phyloP scores from a whole-genome alignment of 2,329 filamentous ascomycete genomes.

The Onygenales sp. region DNA sequence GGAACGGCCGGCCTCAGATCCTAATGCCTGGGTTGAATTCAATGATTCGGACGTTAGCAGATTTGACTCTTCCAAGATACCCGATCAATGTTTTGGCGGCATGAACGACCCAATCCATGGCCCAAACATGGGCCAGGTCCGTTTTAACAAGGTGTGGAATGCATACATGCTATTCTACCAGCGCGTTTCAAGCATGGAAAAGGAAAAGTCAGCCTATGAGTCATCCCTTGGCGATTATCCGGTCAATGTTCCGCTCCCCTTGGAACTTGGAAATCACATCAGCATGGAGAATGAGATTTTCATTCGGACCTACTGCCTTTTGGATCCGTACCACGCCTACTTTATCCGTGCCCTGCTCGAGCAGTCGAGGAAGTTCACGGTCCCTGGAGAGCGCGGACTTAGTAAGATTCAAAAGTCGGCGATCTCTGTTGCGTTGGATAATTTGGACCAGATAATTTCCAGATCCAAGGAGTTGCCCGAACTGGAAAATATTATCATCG shows the following conservation, averaged over 20 bases:
- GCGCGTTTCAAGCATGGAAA: slow-evolving; percentile 56
- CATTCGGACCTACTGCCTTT: slow-evolving; percentile 68
- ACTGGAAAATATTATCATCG: slow-evolving; percentile 46
- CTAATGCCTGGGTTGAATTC: slow-evolving; percentile 71
- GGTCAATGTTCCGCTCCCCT: slow-evolving; percentile 38
- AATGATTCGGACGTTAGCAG: slow-evolving; percentile 76
- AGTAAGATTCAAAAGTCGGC: slow-evolving; percentile 36
- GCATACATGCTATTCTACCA: slow-evolving; percentile 99
- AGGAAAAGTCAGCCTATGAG: slow-evolving; percentile 42
- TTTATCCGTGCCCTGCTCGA: slow-evolving; percentile 58
- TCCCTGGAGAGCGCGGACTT: slow-evolving; percentile 35
- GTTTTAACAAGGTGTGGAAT: slow-evolving; percentile 63
- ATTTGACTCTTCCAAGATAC: slow-evolving; percentile 67
- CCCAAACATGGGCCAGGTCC: slow-evolving; percentile 34
- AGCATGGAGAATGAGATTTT: slow-evolving; percentile 62
- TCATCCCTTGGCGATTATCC: slow-evolving; percentile 39
- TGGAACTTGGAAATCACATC: slow-evolving; percentile 46
- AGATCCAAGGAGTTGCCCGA: slow-evolving; percentile 60
- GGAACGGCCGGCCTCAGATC: slow-evolving; percentile 52
- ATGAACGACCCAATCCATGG: slow-evolving; percentile 44
- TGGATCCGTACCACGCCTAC: slow-evolving; percentile 59
- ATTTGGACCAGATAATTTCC: slow-evolving; percentile 67
- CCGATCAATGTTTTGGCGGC: slow-evolving; percentile 72
- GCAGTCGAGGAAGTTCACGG: slow-evolving; percentile 43
- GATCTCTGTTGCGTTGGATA: slow-evolving; percentile 40